phyloP scores from a whole-genome alignment of 2,329 filamentous ascomycete species.

The Mycogone perniciosa region DNA sequence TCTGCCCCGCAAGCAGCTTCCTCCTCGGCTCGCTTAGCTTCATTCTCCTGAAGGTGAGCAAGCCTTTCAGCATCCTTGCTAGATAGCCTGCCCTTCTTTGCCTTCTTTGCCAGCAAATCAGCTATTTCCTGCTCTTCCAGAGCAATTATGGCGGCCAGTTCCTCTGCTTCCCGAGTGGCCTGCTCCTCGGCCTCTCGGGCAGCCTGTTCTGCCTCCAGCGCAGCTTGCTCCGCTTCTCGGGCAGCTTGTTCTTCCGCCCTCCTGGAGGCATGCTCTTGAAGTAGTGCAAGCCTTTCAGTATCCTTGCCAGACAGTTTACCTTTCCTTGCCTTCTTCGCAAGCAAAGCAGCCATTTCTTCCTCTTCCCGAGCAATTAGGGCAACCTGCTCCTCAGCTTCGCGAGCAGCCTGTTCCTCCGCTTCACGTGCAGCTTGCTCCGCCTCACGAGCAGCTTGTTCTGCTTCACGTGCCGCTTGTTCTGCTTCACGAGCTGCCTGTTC shows the following conservation, averaged over 20 bases:
- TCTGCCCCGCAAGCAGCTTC: constrained; percentile 19
- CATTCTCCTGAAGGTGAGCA: constrained; percentile 19
- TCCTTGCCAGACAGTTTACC: constrained; percentile 23
- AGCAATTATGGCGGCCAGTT: constrained; percentile 14
- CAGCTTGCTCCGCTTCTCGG: constrained; percentile 20
- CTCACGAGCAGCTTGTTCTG: constrained; percentile 16
- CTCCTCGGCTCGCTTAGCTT: constrained; percentile 19
- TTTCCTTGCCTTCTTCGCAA: constrained; percentile 30
- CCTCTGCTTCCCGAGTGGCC: constrained; percentile 14
- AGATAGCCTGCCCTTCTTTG: constrained; percentile 23
- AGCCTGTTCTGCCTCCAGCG: constrained; percentile 11
- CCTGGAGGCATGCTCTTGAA: constrained; percentile 18
- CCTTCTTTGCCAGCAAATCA: constrained; percentile 30
- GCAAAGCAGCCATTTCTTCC: constrained; percentile 22
- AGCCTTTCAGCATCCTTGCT: constrained; percentile 26
- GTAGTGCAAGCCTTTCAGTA: constrained; percentile 23
- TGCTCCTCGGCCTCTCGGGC: constrained; percentile 15
- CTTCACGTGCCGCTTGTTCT: constrained; percentile 10
- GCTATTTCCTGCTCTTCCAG: constrained; percentile 23
- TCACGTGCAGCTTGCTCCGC: constrained; percentile 15
- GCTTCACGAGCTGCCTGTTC: constrained; percentile 11
- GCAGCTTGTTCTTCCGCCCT: constrained; percentile 17
- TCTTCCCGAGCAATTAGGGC: constrained; percentile 20
- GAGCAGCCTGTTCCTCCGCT: constrained; percentile 18
- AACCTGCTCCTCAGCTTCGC: constrained; percentile 13